phyloP scores from a whole-genome alignment of 345 rosid species.

The Turnera subulata region DNA sequence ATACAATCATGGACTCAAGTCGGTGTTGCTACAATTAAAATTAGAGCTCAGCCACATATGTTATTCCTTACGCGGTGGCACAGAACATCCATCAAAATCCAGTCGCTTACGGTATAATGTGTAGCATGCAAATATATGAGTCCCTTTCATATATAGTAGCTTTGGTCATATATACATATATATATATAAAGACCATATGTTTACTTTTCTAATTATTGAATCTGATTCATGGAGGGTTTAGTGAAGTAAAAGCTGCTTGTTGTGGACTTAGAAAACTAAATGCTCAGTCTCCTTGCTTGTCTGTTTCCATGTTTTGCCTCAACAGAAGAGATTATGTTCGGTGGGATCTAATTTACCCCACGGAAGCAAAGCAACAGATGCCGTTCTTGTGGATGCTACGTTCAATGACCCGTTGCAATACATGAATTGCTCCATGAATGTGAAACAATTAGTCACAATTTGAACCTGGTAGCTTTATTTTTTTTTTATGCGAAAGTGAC shows the following conservation, averaged over 20 bases:
- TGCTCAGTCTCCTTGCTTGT: slow-evolving; percentile 49
- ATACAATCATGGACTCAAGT: slow-evolving; percentile 42
- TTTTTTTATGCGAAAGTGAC: too few relatives aligned
- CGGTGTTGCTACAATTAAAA: slow-evolving; percentile 36
- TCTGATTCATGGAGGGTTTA: slow-evolving; percentile 53
- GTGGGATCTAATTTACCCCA: slow-evolving; percentile 77
- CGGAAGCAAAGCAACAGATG: slow-evolving; percentile 55
- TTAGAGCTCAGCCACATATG: slow-evolving; percentile 50
- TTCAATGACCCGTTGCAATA: slow-evolving; percentile 37
- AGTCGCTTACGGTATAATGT: slow-evolving; percentile 36
- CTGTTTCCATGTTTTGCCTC: slow-evolving; percentile 45
- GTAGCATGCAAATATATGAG: too few relatives aligned
- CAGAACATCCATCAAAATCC: slow-evolving; percentile 43
- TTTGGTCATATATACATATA: too few relatives aligned
- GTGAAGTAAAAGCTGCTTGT: slow-evolving; percentile 62
- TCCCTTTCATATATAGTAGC: too few relatives aligned
- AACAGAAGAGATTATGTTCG: slow-evolving; percentile 63
- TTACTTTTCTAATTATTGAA: neutral
- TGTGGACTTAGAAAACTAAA: slow-evolving; percentile 67
- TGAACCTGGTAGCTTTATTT: too few relatives aligned
- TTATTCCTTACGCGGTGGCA: slow-evolving; percentile 41
- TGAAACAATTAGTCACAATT: slow-evolving; percentile 42
- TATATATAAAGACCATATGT: too few relatives aligned
- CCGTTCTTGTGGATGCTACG: slow-evolving; percentile 39
- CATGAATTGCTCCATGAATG: slow-evolving; percentile 41